These are phyloP conservation scores for Nitzschia sp. DNA, from an alignment of 108 stramenopile species.

Conservation along the genomic window DNA sequence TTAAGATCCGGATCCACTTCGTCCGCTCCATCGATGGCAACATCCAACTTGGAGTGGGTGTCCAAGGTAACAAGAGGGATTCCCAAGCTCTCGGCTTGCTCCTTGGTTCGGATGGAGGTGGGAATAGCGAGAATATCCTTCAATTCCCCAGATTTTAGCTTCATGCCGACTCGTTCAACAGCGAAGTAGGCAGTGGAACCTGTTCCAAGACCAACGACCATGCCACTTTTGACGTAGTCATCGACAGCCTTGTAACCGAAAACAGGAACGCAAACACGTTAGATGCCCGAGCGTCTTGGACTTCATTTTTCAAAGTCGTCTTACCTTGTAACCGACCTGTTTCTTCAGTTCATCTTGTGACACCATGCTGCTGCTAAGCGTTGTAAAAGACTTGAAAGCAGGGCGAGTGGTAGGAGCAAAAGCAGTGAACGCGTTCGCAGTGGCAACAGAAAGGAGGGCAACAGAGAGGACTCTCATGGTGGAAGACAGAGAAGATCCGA, in stretches of 20 bases:
- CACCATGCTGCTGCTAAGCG: slow-evolving; percentile 18
- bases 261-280: no score
- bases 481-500: neutral
- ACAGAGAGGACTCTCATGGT: slow-evolving; percentile 40
- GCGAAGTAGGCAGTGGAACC: slow-evolving; percentile 99
- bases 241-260: slow-evolving; percentile 94
- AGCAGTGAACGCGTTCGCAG: slow-evolving; percentile 32
- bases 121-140: slow-evolving; percentile 97
- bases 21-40: slow-evolving; percentile 99
- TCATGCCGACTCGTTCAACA: slow-evolving; percentile 96
- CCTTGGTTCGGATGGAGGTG: slow-evolving; percentile 96
- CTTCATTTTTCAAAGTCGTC: no score
- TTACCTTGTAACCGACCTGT: slow-evolving; percentile 81
- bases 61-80: slow-evolving; percentile 96
- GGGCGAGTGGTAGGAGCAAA: slow-evolving; percentile 11
- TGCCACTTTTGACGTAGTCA: slow-evolving; percentile 91
- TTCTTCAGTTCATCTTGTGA: slow-evolving; percentile 93
- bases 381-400: slow-evolving; percentile 15
- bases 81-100: slow-evolving; percentile 89
- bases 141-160: slow-evolving; percentile 87
- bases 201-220: slow-evolving; percentile 99
- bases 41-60: slow-evolving; percentile 94
- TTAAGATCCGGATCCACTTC: slow-evolving; percentile 95
- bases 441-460: slow-evolving; percentile 27
- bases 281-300: no score